Conservation (phyloP, 116 monocot species). For the Posidonia oceanica region DNA sequence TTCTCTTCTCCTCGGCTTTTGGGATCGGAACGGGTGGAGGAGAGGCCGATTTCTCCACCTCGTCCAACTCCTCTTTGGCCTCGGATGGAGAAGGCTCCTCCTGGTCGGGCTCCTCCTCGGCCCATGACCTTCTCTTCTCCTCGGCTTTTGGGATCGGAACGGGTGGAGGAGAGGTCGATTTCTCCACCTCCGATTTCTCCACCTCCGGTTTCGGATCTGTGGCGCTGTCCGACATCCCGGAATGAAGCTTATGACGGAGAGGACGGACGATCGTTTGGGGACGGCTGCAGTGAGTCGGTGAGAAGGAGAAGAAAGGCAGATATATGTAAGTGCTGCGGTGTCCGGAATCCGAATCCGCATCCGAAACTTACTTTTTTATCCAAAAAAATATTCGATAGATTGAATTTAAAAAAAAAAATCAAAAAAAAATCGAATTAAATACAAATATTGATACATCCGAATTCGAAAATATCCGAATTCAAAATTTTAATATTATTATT, state of each 20-base stretch:
- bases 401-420: too few species aligned
- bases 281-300: background rate
- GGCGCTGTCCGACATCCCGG: background rate
- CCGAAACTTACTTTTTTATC: too few species aligned
- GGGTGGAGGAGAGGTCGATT: background rate
- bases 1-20: conserved; percentile 8
- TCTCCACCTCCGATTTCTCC: conserved; percentile 1
- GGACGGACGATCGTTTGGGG: background rate
- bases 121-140: conserved; percentile 9
- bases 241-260: background rate
- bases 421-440: too few species aligned
- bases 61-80: background rate
- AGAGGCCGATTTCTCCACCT: background rate
- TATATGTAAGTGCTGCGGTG: too few species aligned
- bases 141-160: background rate
- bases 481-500: too few species aligned
- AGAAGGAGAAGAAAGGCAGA: too few species aligned
- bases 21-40: background rate
- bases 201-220: background rate
- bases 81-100: background rate
- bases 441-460: too few species aligned
- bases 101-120: conserved; percentile 7
- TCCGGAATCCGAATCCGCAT: too few species aligned
- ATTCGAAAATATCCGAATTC: too few species aligned
- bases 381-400: too few species aligned